Evolutionary conservation across 2,329 filamentous ascomycete genomes (phyloP).

Genomic region (Lasiodiplodia gonubiensis): DNA sequence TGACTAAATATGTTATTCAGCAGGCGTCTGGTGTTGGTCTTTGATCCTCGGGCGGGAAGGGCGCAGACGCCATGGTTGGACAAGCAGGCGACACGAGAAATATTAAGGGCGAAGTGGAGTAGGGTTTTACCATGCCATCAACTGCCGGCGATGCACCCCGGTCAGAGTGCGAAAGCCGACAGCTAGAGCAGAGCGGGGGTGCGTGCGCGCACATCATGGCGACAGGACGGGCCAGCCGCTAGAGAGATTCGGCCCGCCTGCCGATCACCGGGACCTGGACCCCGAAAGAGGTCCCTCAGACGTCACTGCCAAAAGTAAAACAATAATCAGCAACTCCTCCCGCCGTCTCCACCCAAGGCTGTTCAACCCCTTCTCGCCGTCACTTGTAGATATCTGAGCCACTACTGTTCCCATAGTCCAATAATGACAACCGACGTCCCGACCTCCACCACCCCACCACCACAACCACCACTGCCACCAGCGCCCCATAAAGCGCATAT

Average conservation of each 20-base stretch:
- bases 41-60: neutral
- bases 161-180: neutral
- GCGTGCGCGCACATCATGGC: neutral
- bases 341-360: no score
- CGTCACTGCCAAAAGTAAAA: neutral
- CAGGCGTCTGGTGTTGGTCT: neutral
- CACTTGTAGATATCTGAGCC: neutral
- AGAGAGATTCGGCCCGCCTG: slow-evolving; percentile 4
- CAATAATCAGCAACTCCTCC: neutral
- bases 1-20: neutral
- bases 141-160: slow-evolving; percentile 1
- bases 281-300: neutral
- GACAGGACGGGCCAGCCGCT: neutral
- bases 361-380: neutral
- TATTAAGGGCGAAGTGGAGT: neutral
- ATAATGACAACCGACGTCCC: neutral
- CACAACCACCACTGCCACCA: slow-evolving; percentile 29
- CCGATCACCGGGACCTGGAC: slow-evolving; percentile 8
- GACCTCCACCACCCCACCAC: neutral
- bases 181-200: slow-evolving; percentile 2
- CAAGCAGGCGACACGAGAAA: neutral
- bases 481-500: slow-evolving; percentile 32
- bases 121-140: neutral
- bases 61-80: neutral
- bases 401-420: neutral